Percentiles rank a stretch among this genome's conserved stretches.
phyloP scores from a whole-genome alignment of 75 land plant species.

The Selaginella moellendorffii region DNA sequence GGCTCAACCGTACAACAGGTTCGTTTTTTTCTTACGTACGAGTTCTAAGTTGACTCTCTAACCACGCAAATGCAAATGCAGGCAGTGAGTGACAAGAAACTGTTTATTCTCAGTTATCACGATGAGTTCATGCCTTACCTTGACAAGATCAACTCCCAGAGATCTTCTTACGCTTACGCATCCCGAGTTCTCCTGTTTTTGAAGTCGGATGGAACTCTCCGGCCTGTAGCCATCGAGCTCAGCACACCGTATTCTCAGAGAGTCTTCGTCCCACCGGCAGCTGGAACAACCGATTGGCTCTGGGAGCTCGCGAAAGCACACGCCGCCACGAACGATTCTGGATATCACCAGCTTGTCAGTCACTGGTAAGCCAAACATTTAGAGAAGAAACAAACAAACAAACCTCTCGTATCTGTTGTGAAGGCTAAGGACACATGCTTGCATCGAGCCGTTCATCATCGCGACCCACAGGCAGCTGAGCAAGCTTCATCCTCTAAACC shows the following conservation, averaged over 20 bases:
- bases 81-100: slow-evolving; percentile 42
- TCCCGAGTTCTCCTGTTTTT: slow-evolving; percentile 47
- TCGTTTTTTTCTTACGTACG: no score
- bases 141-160: slow-evolving; percentile 28
- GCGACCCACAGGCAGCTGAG: slow-evolving; percentile 7
- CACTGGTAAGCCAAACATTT: neutral
- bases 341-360: slow-evolving; percentile 7
- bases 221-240: slow-evolving; percentile 58
- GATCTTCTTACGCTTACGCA: slow-evolving; percentile 23
- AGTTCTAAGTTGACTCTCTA: neutral
- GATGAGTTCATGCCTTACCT: slow-evolving; percentile 47
- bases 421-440: slow-evolving; percentile 5
- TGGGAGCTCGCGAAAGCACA: slow-evolving; percentile 9
- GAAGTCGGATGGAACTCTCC: slow-evolving; percentile 31
- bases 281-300: neutral
- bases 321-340: slow-evolving; percentile 6
- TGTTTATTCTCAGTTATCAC: slow-evolving; percentile 54
- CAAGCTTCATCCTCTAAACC: neutral
- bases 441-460: slow-evolving; percentile 3
- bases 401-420: neutral
- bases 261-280: slow-evolving; percentile 3
- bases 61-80: slow-evolving; percentile 7
- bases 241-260: slow-evolving; percentile 33
- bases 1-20: slow-evolving; percentile 7
- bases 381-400: neutral